Evolutionary conservation across 768 basidiomycete species (phyloP).

Genomic region (Psilocybe cubensis): DNA sequence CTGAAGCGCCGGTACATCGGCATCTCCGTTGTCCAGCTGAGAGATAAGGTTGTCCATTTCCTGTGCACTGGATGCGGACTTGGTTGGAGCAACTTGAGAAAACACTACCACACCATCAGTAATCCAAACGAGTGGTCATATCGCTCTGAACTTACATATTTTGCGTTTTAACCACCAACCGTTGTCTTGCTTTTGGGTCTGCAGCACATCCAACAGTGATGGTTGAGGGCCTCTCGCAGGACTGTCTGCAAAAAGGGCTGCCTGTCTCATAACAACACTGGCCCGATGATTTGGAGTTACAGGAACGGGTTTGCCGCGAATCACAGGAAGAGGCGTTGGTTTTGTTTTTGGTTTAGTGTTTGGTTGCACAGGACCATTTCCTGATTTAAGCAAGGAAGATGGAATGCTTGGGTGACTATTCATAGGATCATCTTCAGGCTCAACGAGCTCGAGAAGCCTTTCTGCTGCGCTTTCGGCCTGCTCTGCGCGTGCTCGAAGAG

Average conservation of each 20-base stretch:
- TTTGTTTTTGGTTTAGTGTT: conserved; percentile 45
- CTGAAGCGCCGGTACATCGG: conserved; percentile 60
- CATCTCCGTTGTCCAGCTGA: conserved; percentile 55
- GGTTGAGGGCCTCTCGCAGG: conserved; percentile 58
- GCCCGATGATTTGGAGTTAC: conserved; percentile 68
- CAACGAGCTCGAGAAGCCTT: conserved; percentile 83
- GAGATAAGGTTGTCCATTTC: conserved; percentile 58
- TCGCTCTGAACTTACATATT: conserved; percentile 53
- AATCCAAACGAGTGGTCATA: neutral
- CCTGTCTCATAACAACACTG: conserved; percentile 67
- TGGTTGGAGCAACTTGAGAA: conserved; percentile 50
- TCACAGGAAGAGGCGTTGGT: conserved; percentile 37
- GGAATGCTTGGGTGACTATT: conserved; percentile 56
- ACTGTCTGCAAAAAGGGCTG: conserved; percentile 82
- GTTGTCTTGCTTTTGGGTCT: conserved; percentile 68
- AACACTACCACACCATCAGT: conserved; percentile 39
- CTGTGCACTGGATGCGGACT: conserved; percentile 43
- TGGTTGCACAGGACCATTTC: conserved; percentile 35
- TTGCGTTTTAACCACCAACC: conserved; percentile 87
- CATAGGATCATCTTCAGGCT: conserved; percentile 67
- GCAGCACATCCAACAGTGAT: conserved; percentile 71
- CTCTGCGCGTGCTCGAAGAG: conserved; percentile 82
- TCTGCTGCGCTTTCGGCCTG: conserved; percentile 95
- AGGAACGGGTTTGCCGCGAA: conserved; percentile 42
- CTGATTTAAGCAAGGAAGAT: conserved; percentile 52